Evolutionary conservation across 1,139 yeast genomes (phyloP).

Genomic region (Martiniozyma asiatica): DNA sequence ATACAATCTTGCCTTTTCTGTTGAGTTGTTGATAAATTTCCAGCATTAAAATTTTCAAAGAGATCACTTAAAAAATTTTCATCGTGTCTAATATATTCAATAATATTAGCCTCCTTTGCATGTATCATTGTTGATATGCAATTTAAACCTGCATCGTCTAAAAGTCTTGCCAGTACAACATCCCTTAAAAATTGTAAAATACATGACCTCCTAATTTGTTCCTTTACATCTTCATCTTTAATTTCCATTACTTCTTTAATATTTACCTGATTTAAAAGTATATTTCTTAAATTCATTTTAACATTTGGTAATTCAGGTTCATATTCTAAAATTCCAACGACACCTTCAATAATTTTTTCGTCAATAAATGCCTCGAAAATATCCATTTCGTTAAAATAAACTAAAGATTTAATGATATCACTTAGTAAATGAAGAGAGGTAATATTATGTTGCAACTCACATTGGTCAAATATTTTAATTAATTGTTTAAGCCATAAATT

Average conservation of each 20-base stretch:
- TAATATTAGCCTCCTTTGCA: slow-evolving; percentile 57
- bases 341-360: slow-evolving; percentile 48
- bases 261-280: slow-evolving; percentile 41
- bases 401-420: slow-evolving; percentile 56
- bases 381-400: slow-evolving; percentile 59
- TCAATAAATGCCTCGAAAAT: slow-evolving; percentile 57
- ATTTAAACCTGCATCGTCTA: slow-evolving; percentile 71
- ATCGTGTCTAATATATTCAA: slow-evolving; percentile 52
- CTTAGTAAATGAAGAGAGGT: slow-evolving; percentile 52
- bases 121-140: slow-evolving; percentile 56
- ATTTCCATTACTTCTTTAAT: slow-evolving; percentile 68
- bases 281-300: slow-evolving; percentile 71
- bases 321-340: slow-evolving; percentile 81
- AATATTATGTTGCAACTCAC: slow-evolving; percentile 42
- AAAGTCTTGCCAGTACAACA: slow-evolving; percentile 65
- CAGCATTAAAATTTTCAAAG: slow-evolving; percentile 25
- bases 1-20: slow-evolving; percentile 57
- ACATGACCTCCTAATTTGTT: slow-evolving; percentile 60
- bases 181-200: slow-evolving; percentile 73
- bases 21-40: slow-evolving; percentile 4
- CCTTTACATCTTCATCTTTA: slow-evolving; percentile 34
- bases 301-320: slow-evolving; percentile 74
- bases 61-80: slow-evolving; percentile 36
- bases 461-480: slow-evolving; percentile 37
- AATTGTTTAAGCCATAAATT: slow-evolving; percentile 43